Evolutionary conservation across 352 stramenopile genomes (phyloP), one percentile per base, ranked within the genome.

Genomic region (Phytophthora pseudosyringae): DNA sequence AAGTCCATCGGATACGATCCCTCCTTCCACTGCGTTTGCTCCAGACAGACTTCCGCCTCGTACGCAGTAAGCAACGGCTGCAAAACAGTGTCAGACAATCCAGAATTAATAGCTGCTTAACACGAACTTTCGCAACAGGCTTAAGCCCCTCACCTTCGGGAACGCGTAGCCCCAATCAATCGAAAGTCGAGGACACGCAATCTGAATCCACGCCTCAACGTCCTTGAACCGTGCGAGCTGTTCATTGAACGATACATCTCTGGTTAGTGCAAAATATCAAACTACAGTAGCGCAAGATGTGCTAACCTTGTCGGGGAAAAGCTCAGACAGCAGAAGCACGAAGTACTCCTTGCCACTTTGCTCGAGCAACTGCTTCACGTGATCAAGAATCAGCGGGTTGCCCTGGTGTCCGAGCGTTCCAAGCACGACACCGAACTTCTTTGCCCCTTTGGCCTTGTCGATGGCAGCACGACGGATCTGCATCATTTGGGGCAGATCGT

Each of bases 111-210:
- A 9, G 18, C 21, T 48, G 41, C n/a, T 48, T 11, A 53, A n/a
- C 21, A 1, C 21, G 1, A 2, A 21, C 21, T 21, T 21, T 21
- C 21, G 21, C 21, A 21, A 21, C 21, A 21, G 21, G 21, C 21
- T 21, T 21, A 2, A 50, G 6, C 21, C 31, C 53, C 16, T 49
- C 41, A 92, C 88, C 76, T 97, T 98, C 25, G 75, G 74, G 57
- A 99, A 99, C 38, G 94, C 93, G 64, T 99, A 97, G 51, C 98
- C 98, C 98, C 98, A 99, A 74, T 99, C 98, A 35, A 99, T 98
- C 25, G 92, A 99, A 12, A 99, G 81, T 12, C 98, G 82, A 4
- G 98, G 98, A 73, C 98, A 99, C 15, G 98, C 97, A 41, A 99
- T 93, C 78, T 99, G 98, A 46, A 99, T 97, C 97, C 97, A 99